Conservation (phyloP, 2,329 filamentous ascomycete species). For the Penicillium corylophilum region DNA sequence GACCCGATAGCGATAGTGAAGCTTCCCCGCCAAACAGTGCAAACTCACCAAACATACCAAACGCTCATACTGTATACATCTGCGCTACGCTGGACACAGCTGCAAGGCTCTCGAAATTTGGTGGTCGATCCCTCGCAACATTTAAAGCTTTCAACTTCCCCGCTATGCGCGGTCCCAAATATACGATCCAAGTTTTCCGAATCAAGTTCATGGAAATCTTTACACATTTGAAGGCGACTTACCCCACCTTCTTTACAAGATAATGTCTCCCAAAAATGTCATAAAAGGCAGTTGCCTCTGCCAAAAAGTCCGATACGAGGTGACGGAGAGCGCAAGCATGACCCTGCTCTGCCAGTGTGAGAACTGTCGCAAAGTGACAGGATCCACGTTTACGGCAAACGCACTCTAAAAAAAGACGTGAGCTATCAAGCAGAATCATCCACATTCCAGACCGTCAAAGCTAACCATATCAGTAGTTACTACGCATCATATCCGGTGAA, state of each 20-base stretch:
- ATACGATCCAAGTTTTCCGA: too few species aligned
- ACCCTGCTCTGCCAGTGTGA: background rate
- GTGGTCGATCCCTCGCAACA: background rate
- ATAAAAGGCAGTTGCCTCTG: background rate
- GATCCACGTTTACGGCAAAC: background rate
- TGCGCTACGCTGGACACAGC: background rate
- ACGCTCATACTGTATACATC: background rate
- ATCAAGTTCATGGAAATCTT: too few species aligned
- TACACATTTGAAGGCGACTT: too few species aligned
- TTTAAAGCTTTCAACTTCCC: too few species aligned
- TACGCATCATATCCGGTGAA: background rate
- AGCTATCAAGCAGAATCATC: background rate
- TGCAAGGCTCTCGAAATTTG: background rate
- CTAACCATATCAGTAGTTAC: background rate
- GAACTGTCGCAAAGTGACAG: background rate
- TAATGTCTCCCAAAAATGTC: background rate
- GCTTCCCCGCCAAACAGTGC: constrained; percentile 26
- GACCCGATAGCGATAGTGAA: constrained; percentile 20
- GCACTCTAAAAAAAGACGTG: background rate
- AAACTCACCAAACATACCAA: constrained; percentile 14
- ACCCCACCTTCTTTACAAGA: background rate
- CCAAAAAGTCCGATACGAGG: background rate
- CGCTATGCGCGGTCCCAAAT: background rate
- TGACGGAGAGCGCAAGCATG: background rate
- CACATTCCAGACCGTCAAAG: background rate